A percentile compares a stretch with the other conserved stretches of the same genome.
Conservation (phyloP, 2,329 filamentous ascomycete species). For the Sarocladiaceae sp. region DNA sequence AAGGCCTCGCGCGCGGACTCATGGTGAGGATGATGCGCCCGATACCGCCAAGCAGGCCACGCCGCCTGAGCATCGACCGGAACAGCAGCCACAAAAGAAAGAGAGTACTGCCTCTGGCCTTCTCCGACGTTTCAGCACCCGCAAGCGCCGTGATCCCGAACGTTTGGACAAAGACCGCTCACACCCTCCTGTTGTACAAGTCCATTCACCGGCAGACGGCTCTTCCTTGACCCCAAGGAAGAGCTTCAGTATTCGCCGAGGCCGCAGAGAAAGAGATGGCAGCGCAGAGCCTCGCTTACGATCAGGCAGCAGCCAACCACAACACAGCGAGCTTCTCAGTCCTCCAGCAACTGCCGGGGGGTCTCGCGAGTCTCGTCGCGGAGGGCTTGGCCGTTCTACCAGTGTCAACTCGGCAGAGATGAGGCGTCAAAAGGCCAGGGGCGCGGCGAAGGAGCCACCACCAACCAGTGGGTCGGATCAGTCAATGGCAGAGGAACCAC, state of each 20-base stretch:
- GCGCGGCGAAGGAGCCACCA: slow-evolving; percentile 59
- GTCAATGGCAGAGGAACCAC: slow-evolving; percentile 54
- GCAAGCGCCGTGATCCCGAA: slow-evolving; percentile 60
- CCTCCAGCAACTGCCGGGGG: slow-evolving; percentile 63
- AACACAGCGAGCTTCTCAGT: slow-evolving; percentile 74
- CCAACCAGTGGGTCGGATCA: slow-evolving; percentile 77
- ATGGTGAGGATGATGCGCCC: slow-evolving; percentile 86
- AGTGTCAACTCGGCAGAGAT: slow-evolving; percentile 89
- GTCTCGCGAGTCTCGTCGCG: slow-evolving; percentile 49
- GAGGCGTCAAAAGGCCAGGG: slow-evolving; percentile 53
- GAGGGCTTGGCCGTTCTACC: slow-evolving; percentile 74
- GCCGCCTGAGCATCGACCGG: slow-evolving; percentile 54
- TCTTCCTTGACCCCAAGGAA: slow-evolving; percentile 63
- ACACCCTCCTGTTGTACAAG: slow-evolving; percentile 68
- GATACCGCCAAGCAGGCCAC: slow-evolving; percentile 43
- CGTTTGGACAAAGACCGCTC: slow-evolving; percentile 60
- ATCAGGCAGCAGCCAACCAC: slow-evolving; percentile 61
- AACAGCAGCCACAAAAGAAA: slow-evolving; percentile 56
- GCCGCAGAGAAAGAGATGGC: slow-evolving; percentile 54
- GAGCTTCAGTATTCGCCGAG: slow-evolving; percentile 77
- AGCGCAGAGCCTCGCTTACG: slow-evolving; percentile 44
- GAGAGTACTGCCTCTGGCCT: slow-evolving; percentile 84
- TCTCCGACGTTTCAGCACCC: slow-evolving; percentile 85
- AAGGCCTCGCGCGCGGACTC: slow-evolving; percentile 81
- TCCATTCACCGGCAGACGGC: slow-evolving; percentile 71